phyloP scores from a whole-genome alignment of 441 rosid genomes.

The Gossypium laxum region DNA sequence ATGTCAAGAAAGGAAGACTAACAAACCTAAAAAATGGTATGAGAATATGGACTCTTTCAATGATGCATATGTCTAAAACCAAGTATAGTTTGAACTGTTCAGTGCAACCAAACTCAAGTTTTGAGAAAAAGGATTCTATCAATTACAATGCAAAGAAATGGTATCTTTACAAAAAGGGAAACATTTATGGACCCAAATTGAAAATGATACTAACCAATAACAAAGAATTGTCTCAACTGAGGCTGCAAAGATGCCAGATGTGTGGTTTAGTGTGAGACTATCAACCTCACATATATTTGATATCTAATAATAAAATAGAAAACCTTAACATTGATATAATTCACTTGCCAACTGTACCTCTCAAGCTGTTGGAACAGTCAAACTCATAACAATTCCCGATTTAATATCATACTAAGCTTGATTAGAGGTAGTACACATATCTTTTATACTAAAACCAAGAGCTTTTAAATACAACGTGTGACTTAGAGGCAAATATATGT shows the following conservation, averaged over 20 bases:
- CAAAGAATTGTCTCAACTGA: neutral
- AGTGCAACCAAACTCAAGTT: neutral
- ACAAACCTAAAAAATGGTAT: neutral
- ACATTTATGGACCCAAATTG: neutral
- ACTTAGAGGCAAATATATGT: neutral
- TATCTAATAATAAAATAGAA: neutral
- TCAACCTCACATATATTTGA: neutral
- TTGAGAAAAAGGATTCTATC: neutral
- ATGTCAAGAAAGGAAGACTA: slow-evolving; percentile 5
- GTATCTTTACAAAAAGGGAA: neutral
- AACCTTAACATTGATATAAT: neutral
- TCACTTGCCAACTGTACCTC: neutral
- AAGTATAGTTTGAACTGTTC: neutral
- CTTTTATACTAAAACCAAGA: neutral
- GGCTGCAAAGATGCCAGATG: neutral
- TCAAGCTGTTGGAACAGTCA: neutral
- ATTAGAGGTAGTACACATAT: neutral
- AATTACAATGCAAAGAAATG: neutral
- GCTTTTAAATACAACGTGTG: neutral
- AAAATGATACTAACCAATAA: neutral
- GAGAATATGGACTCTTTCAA: neutral
- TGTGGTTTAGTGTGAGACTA: neutral
- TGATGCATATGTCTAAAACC: neutral
- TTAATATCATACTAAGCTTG: neutral
- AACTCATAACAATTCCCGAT: neutral